Evolutionary conservation across 352 stramenopile genomes (phyloP).

Genomic region (Phytophthora uliginosa): DNA sequence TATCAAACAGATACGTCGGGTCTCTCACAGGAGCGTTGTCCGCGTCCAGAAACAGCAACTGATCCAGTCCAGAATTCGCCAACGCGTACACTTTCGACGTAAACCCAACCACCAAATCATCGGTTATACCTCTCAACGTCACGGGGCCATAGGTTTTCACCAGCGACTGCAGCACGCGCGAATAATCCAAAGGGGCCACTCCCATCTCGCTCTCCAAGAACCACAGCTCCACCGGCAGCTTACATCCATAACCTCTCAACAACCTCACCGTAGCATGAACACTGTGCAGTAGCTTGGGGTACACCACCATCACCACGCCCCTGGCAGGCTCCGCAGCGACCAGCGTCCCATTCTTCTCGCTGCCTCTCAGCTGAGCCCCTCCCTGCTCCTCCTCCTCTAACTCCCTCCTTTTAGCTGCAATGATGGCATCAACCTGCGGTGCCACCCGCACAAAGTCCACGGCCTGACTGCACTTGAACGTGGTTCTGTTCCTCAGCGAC

Average conservation of each 20-base stretch:
- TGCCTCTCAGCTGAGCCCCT: constrained; percentile 4
- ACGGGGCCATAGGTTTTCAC: constrained; percentile 36
- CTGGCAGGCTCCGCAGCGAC: not conserved
- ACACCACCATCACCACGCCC: constrained; percentile 63
- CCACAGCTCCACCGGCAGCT: constrained; percentile 64
- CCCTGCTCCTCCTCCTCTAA: not conserved
- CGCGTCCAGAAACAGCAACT: constrained; percentile 80
- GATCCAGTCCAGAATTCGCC: constrained; percentile 45
- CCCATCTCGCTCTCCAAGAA: constrained; percentile 50
- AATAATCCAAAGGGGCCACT: constrained; percentile 21
- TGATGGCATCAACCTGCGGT: constrained; percentile 27
- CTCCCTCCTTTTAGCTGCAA: constrained; percentile 28
- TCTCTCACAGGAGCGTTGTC: constrained; percentile 82
- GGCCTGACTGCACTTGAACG: constrained; percentile 52
- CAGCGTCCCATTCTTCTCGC: not conserved
- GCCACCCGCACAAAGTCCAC: constrained; percentile 43
- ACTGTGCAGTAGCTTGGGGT: constrained; percentile 55
- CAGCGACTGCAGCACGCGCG: constrained; percentile 35
- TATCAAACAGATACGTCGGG: constrained; percentile 84
- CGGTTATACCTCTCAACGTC: constrained; percentile 31
- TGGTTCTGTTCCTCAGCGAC: constrained; percentile 36
- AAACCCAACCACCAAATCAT: constrained; percentile 50
- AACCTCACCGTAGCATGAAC: constrained; percentile 46
- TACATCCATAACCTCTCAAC: constrained; percentile 44
- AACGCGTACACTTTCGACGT: constrained; percentile 68